A percentile compares a stretch with the other conserved stretches of the same genome.
phyloP scores from a whole-genome alignment of 148 eudicot genomes.

The Euryodendron excelsum region DNA sequence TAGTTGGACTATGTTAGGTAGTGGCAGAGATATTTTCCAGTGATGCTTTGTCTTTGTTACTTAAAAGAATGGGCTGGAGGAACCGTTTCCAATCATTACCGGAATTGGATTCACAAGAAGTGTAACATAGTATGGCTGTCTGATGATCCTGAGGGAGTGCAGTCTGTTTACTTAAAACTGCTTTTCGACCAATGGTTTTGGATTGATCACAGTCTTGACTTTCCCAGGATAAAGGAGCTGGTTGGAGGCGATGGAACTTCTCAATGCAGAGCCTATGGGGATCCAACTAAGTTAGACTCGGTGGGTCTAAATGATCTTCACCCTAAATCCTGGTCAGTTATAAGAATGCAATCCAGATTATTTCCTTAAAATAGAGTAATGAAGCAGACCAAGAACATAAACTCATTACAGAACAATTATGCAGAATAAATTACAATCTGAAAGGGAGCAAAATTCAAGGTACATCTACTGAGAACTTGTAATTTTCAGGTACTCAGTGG shows the following conservation, averaged over 20 bases:
- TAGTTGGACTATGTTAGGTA: background rate
- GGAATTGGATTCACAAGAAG: background rate
- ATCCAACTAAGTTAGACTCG: constrained; percentile 38
- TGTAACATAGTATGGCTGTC: background rate
- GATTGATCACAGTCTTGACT: constrained; percentile 3
- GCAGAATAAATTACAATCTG: background rate
- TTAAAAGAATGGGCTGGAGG: background rate
- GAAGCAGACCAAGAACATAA: background rate
- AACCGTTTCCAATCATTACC: no score
- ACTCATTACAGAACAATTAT: background rate
- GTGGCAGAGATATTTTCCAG: no score
- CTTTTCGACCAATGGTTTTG: constrained; percentile 1
- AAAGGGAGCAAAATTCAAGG: background rate
- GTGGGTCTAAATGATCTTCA: constrained; percentile 37
- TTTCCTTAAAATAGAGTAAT: background rate
- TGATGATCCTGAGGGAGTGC: background rate
- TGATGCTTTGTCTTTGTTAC: background rate
- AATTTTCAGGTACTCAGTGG: constrained; percentile 52
- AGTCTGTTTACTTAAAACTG: background rate
- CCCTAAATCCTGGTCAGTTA: constrained; percentile 44
- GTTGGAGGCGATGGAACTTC: constrained; percentile 26
- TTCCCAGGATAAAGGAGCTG: constrained; percentile 48
- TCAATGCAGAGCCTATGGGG: constrained; percentile 35
- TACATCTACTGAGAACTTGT: background rate
- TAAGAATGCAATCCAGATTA: background rate